Evolutionary conservation across 257 asterid genomes (phyloP).

Genomic region (Verbena officinalis): DNA sequence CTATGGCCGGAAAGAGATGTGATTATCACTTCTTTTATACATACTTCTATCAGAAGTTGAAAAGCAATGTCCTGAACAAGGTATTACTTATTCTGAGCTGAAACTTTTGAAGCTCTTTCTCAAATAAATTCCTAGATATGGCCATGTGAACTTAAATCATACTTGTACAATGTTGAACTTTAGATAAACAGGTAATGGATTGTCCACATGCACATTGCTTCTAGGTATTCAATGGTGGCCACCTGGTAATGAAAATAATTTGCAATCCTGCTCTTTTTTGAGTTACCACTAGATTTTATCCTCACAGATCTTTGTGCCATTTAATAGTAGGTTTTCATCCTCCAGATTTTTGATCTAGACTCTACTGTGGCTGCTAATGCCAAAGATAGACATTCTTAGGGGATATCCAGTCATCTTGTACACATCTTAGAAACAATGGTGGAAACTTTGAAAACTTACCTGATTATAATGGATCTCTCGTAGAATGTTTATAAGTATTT

Average conservation of each 20-base stretch:
- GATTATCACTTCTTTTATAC: conserved; percentile 81
- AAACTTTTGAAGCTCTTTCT: conserved; percentile 19
- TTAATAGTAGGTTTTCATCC: conserved; percentile 9
- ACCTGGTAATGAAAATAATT: background rate
- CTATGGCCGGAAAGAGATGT: conserved; percentile 33
- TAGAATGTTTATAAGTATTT: background rate
- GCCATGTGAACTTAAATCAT: conserved; percentile 8
- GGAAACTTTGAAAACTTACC: conserved; percentile 7
- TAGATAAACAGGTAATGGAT: background rate
- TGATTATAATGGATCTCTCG: background rate
- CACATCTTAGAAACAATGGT: conserved; percentile 14
- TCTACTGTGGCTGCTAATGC: conserved; percentile 15
- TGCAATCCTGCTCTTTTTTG: background rate
- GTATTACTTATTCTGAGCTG: conserved; percentile 44
- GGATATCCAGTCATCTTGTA: conserved; percentile 8
- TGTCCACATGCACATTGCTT: conserved; percentile 20
- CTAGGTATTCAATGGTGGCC: conserved; percentile 16
- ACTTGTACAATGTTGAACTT: background rate
- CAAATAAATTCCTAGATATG: conserved; percentile 18
- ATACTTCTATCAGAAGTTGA: conserved; percentile 82
- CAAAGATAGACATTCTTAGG: background rate
- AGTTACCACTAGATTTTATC: background rate
- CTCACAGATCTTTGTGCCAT: background rate
- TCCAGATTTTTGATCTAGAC: conserved; percentile 12
- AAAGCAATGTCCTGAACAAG: conserved; percentile 64